Conservation (phyloP, 768 basidiomycete genomes). For the Amanita thiersii region DNA sequence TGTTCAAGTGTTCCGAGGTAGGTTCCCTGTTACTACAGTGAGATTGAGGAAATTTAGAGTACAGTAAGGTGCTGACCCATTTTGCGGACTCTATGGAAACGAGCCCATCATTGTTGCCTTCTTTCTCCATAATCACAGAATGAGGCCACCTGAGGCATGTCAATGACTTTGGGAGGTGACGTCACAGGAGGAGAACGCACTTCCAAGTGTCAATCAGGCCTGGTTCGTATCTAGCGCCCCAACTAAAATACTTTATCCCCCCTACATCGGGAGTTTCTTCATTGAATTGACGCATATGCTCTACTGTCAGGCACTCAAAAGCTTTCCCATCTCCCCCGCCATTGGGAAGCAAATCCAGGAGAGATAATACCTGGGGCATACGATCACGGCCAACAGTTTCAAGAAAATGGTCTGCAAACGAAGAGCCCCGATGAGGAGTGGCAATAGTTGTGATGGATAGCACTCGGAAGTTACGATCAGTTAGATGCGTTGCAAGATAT, state of each 20-base stretch:
- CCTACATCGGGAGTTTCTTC: slow-evolving; percentile 72
- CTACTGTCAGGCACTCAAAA: slow-evolving; percentile 79
- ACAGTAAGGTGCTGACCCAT: slow-evolving; percentile 47
- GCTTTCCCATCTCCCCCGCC: slow-evolving; percentile 94
- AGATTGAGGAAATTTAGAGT: background rate
- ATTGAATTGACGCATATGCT: slow-evolving; percentile 87
- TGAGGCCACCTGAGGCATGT: slow-evolving; percentile 51
- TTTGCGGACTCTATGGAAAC: slow-evolving; percentile 82
- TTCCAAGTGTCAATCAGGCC: slow-evolving; percentile 90
- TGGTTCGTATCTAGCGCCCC: slow-evolving; percentile 89
- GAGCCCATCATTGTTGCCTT: slow-evolving; percentile 92
- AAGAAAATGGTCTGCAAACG: slow-evolving; percentile 90
- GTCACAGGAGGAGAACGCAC: slow-evolving; percentile 19
- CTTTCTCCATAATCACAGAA: slow-evolving; percentile 72
- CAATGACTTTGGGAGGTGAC: slow-evolving; percentile 1
- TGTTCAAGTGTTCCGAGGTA: slow-evolving; percentile 88
- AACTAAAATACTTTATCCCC: slow-evolving; percentile 85
- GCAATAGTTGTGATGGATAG: slow-evolving; percentile 91
- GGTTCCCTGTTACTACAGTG: slow-evolving; percentile 49
- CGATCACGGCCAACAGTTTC: slow-evolving; percentile 57
- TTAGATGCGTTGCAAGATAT: slow-evolving; percentile 75
- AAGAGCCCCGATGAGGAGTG: slow-evolving; percentile 89
- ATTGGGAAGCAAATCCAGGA: slow-evolving; percentile 81
- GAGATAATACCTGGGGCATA: slow-evolving; percentile 61
- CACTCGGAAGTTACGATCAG: slow-evolving; percentile 68